Conservation (phyloP, 2,329 filamentous ascomycete species). For the Tolypocladium paradoxum region DNA sequence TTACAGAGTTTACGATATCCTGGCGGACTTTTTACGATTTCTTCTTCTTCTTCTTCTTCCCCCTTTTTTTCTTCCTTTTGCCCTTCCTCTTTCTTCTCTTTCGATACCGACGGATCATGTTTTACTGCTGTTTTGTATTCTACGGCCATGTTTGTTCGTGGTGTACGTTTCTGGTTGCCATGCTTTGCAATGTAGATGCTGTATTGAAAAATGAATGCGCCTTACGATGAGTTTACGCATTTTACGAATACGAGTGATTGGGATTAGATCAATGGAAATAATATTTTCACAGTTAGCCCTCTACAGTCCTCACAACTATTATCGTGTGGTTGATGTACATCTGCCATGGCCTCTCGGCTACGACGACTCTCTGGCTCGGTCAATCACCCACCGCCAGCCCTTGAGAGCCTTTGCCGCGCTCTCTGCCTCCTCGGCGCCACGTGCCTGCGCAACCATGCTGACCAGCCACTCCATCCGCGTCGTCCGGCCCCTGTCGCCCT, state of each 20-base stretch:
- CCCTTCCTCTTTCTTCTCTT: not conserved
- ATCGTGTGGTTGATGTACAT: not conserved
- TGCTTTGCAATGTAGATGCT: not conserved
- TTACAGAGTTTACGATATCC: not conserved
- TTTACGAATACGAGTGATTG: not conserved
- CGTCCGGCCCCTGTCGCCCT: conserved; percentile 20
- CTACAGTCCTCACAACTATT: not conserved
- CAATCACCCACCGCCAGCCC: conserved; percentile 14
- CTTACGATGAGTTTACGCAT: not conserved
- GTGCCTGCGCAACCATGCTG: conserved; percentile 11
- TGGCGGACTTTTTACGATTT: not conserved
- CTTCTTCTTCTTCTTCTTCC: no score
- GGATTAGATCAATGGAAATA: not conserved
- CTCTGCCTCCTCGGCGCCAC: conserved; percentile 9
- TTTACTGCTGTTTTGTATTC: not conserved
- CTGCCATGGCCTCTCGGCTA: not conserved
- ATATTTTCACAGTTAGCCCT: not conserved
- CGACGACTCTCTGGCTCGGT: not conserved
- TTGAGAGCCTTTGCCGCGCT: conserved; percentile 7
- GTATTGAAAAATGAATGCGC: not conserved
- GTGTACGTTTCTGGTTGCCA: not conserved
- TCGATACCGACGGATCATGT: not conserved
- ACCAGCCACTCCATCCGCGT: conserved; percentile 19
- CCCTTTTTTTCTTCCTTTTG: no score
- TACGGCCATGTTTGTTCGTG: not conserved